Base-by-base conservation (phyloP, 2,329 filamentous ascomycete genomes). In the Helotiales sp. region DNA sequence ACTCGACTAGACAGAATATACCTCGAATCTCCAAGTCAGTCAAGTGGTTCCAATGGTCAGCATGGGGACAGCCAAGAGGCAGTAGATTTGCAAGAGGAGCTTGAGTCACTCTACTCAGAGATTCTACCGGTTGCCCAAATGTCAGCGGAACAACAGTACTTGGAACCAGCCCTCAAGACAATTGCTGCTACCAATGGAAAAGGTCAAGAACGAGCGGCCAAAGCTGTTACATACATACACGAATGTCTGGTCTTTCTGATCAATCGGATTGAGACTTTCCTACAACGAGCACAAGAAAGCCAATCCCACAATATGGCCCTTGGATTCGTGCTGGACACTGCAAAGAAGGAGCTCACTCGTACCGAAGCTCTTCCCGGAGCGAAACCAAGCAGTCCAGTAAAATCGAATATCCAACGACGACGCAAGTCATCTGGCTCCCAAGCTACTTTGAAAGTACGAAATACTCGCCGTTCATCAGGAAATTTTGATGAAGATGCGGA, bases 41-140 rank as follows among this genome's bases (percentile, higher is more conserved):
- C 63, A n/a, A 48, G 36, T 24, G 24, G 25, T 22, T 36, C 50
- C 33, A 57, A 55, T 29, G 30, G 33, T 29, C 54, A 60, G 31
- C 54, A 60, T 6, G 52, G 38, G n/a, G 55, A 66, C 12, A 49
- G 34, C 8, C 61, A 63, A 53, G 80, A 83, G 49, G 76, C 80
- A 9, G 74, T 73, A 13, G 76, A 79, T 3, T 69, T 88, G 2
- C 81, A 86, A 65, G 80, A 82, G 30, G 88, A 90, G 66, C 76
- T 91, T 0, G 85, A 89, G 63, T 88, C 86, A 4, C 75, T 91
- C 2, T 87, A 88, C 64, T 76, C 85, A 0, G 88, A 91, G 67
- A 85, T 91, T 38, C 74, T 87, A 0, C 83, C 87, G 0, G 84
- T 91, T 1, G 82, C 86, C 6, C 83, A 88, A 61, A 90, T 91